phyloP scores from a whole-genome alignment of 495 filamentous ascomycete species.

The Barbatosphaeria neglecta region DNA sequence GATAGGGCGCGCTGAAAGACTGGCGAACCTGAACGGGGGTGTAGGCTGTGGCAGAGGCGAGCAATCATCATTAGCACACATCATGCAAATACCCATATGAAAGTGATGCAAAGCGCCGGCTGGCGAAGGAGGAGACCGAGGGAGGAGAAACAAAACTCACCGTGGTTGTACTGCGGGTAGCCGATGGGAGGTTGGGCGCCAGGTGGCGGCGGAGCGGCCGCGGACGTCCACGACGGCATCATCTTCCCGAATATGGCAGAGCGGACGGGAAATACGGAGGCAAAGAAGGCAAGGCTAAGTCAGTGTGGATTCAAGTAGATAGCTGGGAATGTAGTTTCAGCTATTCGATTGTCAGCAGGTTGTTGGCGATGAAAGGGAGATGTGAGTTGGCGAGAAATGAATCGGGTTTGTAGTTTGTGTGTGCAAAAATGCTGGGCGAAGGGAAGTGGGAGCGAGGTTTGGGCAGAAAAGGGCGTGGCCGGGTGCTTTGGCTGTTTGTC shows the following conservation, averaged over 20 bases:
- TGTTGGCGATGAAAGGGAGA: too few species aligned
- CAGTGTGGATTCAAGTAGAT: background rate
- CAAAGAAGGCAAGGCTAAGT: background rate
- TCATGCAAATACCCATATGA: background rate
- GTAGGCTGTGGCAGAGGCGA: constrained; percentile 31
- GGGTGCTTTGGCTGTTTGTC: too few species aligned
- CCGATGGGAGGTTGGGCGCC: constrained; percentile 6
- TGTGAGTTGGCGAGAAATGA: too few species aligned
- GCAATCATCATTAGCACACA: background rate
- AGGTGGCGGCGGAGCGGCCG: constrained; percentile 16
- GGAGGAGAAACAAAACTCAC: constrained; percentile 10
- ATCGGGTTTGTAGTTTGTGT: too few species aligned
- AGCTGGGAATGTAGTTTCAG: too few species aligned
- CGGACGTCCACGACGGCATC: constrained; percentile 14
- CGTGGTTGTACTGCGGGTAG: constrained; percentile 15
- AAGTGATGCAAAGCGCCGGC: background rate
- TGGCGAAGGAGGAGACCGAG: too few species aligned
- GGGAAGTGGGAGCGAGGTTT: too few species aligned
- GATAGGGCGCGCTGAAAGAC: constrained; percentile 28
- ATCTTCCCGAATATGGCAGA: constrained; percentile 4
- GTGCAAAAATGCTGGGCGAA: too few species aligned
- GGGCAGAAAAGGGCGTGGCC: too few species aligned
- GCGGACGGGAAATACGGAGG: background rate
- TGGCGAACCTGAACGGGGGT: constrained; percentile 38
- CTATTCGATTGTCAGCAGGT: too few species aligned